A percentile compares a stretch with the other conserved stretches of the same genome.
Conservation (phyloP, 495 filamentous ascomycete species). For the Usnea hakonensis region DNA sequence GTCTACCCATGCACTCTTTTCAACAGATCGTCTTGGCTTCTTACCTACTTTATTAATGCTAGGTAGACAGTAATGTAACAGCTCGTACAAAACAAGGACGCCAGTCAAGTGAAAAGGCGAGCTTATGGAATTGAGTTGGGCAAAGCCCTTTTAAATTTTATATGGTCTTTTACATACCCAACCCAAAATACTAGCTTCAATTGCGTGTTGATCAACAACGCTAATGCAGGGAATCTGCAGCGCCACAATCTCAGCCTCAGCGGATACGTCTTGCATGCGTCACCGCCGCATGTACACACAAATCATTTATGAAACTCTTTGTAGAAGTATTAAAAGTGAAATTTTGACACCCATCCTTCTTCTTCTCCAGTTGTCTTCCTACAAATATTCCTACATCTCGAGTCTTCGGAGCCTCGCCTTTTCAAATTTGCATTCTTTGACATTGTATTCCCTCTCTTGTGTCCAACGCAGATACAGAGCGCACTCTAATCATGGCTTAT, state of each 20-base stretch:
- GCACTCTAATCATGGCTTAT: slow-evolving; percentile 5
- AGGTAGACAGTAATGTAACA: too few species aligned
- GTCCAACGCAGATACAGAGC: not conserved
- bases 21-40: too few species aligned
- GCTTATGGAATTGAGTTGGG: too few species aligned
- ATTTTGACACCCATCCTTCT: not conserved
- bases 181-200: too few species aligned
- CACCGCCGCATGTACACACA: not conserved
- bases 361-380: not conserved
- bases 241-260: slow-evolving; percentile 3
- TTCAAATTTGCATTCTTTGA: not conserved
- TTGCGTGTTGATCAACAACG: slow-evolving; percentile 4
- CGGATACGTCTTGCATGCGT: not conserved
- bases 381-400: not conserved
- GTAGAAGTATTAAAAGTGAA: not conserved
- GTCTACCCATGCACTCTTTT: too few species aligned
- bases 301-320: not conserved
- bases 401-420: not conserved
- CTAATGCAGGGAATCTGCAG: slow-evolving; percentile 8
- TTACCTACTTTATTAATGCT: too few species aligned
- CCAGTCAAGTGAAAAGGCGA: too few species aligned
- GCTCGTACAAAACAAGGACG: too few species aligned
- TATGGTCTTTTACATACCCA: too few species aligned
- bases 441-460: not conserved
- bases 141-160: too few species aligned